phyloP scores from a whole-genome alignment of 1,284 basidiomycete species.

The Apiotrichum veenhuisii region DNA sequence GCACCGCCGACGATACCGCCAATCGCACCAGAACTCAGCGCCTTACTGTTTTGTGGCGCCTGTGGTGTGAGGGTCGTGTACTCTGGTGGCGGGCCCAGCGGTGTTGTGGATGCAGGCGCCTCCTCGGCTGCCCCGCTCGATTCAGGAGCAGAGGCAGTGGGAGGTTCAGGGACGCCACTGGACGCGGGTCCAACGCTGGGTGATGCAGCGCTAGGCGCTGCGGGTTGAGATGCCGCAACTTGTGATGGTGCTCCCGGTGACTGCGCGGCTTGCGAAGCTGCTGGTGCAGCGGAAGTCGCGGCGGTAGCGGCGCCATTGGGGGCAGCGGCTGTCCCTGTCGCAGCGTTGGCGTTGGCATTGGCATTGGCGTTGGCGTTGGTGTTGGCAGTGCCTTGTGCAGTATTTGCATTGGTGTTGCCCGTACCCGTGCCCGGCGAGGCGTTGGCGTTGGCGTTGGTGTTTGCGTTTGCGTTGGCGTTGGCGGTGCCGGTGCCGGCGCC shows the following conservation, averaged over 20 bases:
- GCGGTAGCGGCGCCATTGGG: not conserved
- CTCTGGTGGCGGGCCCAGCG: not conserved
- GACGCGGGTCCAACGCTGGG: no score
- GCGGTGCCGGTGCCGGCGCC: not conserved
- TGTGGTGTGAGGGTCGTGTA: not conserved
- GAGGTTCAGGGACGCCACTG: no score
- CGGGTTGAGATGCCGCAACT: not conserved
- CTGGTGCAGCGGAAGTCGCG: not conserved
- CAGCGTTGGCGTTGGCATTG: constrained; percentile 1
- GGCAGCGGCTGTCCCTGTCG: not conserved
- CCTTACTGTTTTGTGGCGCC: constrained; percentile 4
- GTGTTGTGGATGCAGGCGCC: not conserved
- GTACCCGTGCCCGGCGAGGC: no score
- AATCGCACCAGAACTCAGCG: constrained; percentile 36
- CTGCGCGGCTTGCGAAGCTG: no score
- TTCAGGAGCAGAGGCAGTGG: not conserved
- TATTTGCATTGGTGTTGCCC: no score
- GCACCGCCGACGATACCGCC: constrained; percentile 46
- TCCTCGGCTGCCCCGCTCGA: not conserved
- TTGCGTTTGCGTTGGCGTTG: not conserved
- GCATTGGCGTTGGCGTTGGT: not conserved
- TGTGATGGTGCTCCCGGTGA: not conserved
- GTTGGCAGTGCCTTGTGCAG: not conserved
- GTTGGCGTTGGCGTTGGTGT: not conserved
- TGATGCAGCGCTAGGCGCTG: no score